Evolutionary conservation across 306 rosid genomes (phyloP), one percentile per base, ranked within the genome.

Genomic region (Acacia confusa): DNA sequence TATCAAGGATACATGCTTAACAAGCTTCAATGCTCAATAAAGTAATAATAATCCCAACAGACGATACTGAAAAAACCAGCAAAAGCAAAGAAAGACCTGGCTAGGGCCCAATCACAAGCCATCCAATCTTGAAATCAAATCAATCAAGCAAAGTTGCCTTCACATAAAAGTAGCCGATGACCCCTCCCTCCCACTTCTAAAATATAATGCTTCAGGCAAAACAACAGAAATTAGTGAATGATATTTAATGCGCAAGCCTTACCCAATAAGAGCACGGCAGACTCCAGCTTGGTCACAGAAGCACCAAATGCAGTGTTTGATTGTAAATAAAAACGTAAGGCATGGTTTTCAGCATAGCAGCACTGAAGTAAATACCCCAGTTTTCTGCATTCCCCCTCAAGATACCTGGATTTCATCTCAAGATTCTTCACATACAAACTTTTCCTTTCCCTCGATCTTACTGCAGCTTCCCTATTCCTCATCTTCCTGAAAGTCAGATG

Each of bases 221-320:
- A 16, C 40, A 63, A 63, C 38, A 67, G 38, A 7, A 69, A 69
- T n/a, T 40, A 52, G 36, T 72, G 53, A 58, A 25, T 38, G 38
- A 53, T 61, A 66, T 19, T 17, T n/a, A 78, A 78, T 30, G 75
- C 32, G 34, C 52, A 72, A 78, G 82, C 64, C 94, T 81, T 88
- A 93, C 97, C 98, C 98, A 92, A 80, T 72, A 94, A 88, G 97
- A 94, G 98, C 90, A 94, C 98, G 63, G 98, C 98, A 95, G 97
- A 95, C 98, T 92, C 98, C 98, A 90, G 98, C 97, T 84, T 87
- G 87, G 94, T 70, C 83, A 84, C 66, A 83, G 93, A 74, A 82
- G 88, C 92, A 95, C 83, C 92, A 84, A 75, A 88, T 70, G 90
- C 84, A 50, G 83, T 76, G 81, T 89, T 87, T 79, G 90, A 89